A percentile compares a stretch with the other conserved stretches of the same genome.
phyloP scores from a whole-genome alignment of 1,284 basidiomycete genomes.

The Neotropicomus parvogracilis region DNA sequence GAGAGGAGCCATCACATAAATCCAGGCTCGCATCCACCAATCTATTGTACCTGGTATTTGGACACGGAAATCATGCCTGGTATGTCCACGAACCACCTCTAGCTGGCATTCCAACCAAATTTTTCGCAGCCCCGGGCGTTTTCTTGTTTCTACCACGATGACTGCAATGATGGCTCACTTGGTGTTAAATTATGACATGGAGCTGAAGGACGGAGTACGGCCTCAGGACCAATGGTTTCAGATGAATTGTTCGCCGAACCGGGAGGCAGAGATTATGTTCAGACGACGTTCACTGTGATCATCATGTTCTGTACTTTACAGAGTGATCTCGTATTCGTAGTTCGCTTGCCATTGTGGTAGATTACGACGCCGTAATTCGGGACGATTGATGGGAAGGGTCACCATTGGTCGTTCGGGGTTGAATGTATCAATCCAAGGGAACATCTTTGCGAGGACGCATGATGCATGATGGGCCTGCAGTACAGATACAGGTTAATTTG shows the following conservation, averaged over 20 bases:
- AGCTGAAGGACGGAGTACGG: slow-evolving; percentile 34
- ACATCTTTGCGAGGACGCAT: neutral
- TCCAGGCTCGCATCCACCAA: slow-evolving; percentile 33
- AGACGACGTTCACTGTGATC: slow-evolving; percentile 22
- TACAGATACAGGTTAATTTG: neutral
- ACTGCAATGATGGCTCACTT: slow-evolving; percentile 37
- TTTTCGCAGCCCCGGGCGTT: slow-evolving; percentile 35
- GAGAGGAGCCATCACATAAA: slow-evolving; percentile 18
- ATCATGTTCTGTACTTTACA: slow-evolving; percentile 6
- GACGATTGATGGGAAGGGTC: slow-evolving; percentile 18
- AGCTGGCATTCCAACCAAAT: neutral
- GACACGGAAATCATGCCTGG: slow-evolving; percentile 44
- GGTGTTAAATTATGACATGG: slow-evolving; percentile 37
- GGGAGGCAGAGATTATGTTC: slow-evolving; percentile 32
- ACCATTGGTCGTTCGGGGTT: neutral
- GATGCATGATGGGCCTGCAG: neutral
- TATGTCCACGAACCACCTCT: slow-evolving; percentile 22
- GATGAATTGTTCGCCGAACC: slow-evolving; percentile 34
- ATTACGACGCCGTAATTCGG: slow-evolving; percentile 10
- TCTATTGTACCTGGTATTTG: slow-evolving; percentile 38
- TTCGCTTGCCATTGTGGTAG: slow-evolving; percentile 12
- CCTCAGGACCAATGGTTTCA: slow-evolving; percentile 38
- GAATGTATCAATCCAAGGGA: neutral
- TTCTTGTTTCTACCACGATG: slow-evolving; percentile 36
- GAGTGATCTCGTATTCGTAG: slow-evolving; percentile 13